These are phyloP conservation scores for Hanseniaspora clermontiae DNA, from an alignment of 805 yeast species.

Conservation along the genomic window DNA sequence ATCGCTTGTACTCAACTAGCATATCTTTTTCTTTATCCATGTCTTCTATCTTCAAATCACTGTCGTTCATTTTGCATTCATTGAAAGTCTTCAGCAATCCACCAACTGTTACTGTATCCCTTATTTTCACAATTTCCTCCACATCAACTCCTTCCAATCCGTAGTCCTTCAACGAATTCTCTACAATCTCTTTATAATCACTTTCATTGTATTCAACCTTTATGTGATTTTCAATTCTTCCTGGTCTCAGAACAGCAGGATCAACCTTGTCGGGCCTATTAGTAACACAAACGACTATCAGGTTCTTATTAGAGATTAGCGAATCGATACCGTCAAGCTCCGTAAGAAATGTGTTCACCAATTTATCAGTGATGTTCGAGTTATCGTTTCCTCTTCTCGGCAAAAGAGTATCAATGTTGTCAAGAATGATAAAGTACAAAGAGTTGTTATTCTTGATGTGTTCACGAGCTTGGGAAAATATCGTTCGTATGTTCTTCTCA, in stretches of 20 bases:
- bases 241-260: constrained; percentile 88
- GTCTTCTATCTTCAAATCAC: neutral
- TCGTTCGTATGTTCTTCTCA: constrained; percentile 84
- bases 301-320: constrained; percentile 40
- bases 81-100: neutral
- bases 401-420: constrained; percentile 93
- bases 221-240: constrained; percentile 84
- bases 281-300: constrained; percentile 93
- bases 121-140: constrained; percentile 9
- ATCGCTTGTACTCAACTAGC: neutral
- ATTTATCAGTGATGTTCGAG: constrained; percentile 95
- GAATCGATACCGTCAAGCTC: constrained; percentile 99
- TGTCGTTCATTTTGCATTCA: neutral
- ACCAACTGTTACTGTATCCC: constrained; percentile 8
- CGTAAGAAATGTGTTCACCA: constrained; percentile 89
- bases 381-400: constrained; percentile 97
- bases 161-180: constrained; percentile 18
- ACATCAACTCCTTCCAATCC: neutral
- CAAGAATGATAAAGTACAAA: constrained; percentile 78
- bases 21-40: neutral
- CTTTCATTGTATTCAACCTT: constrained; percentile 60
- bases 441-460: constrained; percentile 53
- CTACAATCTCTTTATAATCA: constrained; percentile 64
- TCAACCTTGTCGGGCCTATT: constrained; percentile 92
- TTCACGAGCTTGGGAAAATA: constrained; percentile 77